Base-by-base conservation (phyloP, 2,329 filamentous ascomycete species). In the Seiridium cupressi region DNA sequence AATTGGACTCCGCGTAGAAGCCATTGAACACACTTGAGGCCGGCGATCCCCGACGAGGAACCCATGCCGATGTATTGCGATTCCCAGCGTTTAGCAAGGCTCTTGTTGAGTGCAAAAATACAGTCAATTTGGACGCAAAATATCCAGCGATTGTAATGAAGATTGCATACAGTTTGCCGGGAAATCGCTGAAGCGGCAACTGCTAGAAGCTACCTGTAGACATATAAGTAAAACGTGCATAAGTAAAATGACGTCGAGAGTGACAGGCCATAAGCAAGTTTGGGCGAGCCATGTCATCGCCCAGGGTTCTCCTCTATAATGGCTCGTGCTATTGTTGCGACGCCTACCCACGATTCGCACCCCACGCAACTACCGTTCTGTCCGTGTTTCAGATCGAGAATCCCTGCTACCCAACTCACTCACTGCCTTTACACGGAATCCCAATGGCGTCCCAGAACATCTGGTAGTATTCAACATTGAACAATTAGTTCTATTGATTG, bases 1-100 rank as follows among this genome's bases (percentile, higher is more conserved):
- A 90, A 87, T 65, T 85, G 80, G 61, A 91, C 75, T 61, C 81
- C 71, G 64, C 89, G 87, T 61, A 90, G 76, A 62, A 83, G 74
- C 57, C 85, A 83, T 63, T 85, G 82, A 60, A 81, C 5, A n/a
- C 49, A 53, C n/a, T 53, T 53, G 49, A 53, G 49, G 49, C 49
- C 49, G 32, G 49, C 49, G 32, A 53, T 53, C 4, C 49, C 49
- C n/a, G 49, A 53, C 26, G 49, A 53, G 31, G 49, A 53, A 11
- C 49, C 49, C 49, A 53, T 53, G 18, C 7, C 26, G 34, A 26
- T 53, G 49, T 5, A 6, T 53, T 36, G 49, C 9, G 4, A 40
- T 36, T 13, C 13, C 47, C 34, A 53, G 34, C 18, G 18, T 26
- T 26, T 26, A 26, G 18, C 11, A 53, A 5, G 3, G 13, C 2